Evolutionary conservation across 495 filamentous ascomycete genomes (phyloP), one percentile per base, ranked within the genome.

Genomic region (Rhypophila decipiens): DNA sequence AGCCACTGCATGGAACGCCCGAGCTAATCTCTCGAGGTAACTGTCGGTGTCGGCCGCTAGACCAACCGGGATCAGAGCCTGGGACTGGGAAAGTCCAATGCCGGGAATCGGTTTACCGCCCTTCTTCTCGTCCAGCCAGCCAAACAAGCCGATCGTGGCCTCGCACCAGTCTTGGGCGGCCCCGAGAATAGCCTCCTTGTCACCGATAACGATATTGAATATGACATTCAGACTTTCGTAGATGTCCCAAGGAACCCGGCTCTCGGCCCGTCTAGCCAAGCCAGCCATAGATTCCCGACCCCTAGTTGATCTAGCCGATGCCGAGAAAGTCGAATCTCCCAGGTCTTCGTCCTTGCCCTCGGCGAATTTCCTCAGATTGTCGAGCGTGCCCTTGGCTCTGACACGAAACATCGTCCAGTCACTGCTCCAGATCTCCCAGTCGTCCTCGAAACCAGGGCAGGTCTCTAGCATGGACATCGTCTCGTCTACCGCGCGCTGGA

Each of bases 121-220:
- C 43, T 83, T 81, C 13, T 86, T 77, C 29, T 90, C 86, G 61
- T 89, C 82, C 88, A 89, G 94, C 90, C 90, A 96, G 1, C 83
- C 81, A 9, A 88, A 84, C 38, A 95, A 65, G 3, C 80, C 84
- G 40, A 94, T 65, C 2, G 85, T 84, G 1, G 88, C 88, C 65
- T 96, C 90, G 38, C 89, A 74, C 90, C 89, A 96, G 61, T 93
- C 88, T 53, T 86, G 76, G 9, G 88, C 73, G 39, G 75, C 68
- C 24, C 76, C 74, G 29, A 90, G 69, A 50, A 95, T 87, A 11
- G 87, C 81, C 9, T 74, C 68, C 10, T 76, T 65, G 38, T 82
- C 75, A 18, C 90, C 90, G 2, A 88, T 77, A 7, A 93, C 65
- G 29, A 89, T 79, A 13, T 79, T 80, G 57, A 95, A 95, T 10